Conservation (phyloP, 768 basidiomycete genomes). For the Lyophyllum semitale region DNA sequence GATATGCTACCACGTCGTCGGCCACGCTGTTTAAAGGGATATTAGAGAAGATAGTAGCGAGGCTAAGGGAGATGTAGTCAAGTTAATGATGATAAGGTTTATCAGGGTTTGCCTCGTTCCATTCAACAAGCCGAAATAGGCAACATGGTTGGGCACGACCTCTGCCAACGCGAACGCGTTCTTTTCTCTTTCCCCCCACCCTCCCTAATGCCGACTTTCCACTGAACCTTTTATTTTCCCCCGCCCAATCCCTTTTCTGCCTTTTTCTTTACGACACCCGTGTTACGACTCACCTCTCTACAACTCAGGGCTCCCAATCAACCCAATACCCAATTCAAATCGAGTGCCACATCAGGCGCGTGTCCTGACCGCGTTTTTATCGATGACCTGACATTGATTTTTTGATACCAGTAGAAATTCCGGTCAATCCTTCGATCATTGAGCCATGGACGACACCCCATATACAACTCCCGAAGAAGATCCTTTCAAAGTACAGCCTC, state of each 20-base stretch:
- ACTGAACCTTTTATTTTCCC: constrained; percentile 8
- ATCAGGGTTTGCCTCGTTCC: constrained; percentile 34
- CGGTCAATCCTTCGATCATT: not conserved
- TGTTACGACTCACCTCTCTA: constrained; percentile 6
- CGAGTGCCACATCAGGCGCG: not conserved
- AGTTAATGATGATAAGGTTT: constrained; percentile 5
- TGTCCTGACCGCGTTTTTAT: constrained; percentile 1
- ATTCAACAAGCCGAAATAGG: constrained; percentile 33
- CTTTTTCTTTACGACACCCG: constrained; percentile 6
- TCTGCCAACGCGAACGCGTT: constrained; percentile 31
- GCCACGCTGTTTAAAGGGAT: constrained; percentile 69
- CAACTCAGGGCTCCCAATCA: not conserved
- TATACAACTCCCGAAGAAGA: constrained; percentile 56
- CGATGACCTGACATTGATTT: not conserved
- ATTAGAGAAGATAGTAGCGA: constrained; percentile 27
- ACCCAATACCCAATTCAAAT: not conserved
- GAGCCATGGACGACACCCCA: constrained; percentile 39
- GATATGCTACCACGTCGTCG: constrained; percentile 71
- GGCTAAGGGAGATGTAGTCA: not conserved
- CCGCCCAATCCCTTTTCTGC: constrained; percentile 1
- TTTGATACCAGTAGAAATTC: not conserved
- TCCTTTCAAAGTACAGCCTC: constrained; percentile 45
- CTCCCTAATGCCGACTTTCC: constrained; percentile 18
- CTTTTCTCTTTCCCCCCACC: constrained; percentile 12
- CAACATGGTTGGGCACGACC: constrained; percentile 26